These are phyloP conservation scores for Phaffia tasmanica DNA, from an alignment of 768 basidiomycete species.

Conservation along the genomic window DNA sequence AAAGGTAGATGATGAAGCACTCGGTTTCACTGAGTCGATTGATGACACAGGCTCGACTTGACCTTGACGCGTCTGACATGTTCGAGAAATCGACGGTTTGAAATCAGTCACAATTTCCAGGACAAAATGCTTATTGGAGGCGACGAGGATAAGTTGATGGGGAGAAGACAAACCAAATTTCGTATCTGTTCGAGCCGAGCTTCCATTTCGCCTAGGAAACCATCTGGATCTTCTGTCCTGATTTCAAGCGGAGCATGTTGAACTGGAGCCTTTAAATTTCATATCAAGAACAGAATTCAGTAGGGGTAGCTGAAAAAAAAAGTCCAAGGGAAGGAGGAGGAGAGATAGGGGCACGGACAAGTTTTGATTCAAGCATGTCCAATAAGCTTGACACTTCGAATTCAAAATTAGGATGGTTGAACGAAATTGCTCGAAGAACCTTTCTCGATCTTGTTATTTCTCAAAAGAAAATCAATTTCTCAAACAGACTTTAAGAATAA, in stretches of 20 bases:
- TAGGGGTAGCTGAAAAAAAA: background rate
- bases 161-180: background rate
- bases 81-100: no score
- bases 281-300: no score
- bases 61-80: no score
- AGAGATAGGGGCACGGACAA: background rate
- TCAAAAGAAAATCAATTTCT: background rate
- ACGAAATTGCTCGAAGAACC: conserved; percentile 7
- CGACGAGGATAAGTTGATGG: no score
- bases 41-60: no score
- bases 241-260: background rate
- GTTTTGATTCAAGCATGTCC: conserved; percentile 5
- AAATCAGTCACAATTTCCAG: no score
- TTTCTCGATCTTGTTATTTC: background rate
- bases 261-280: background rate
- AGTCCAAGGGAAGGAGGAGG: background rate
- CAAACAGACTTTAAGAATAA: background rate
- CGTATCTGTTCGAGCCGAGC: conserved; percentile 4
- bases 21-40: no score
- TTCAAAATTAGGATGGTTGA: conserved; percentile 3
- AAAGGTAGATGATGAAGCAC: no score
- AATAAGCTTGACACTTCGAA: background rate
- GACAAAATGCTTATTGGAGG: no score
- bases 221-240: background rate
- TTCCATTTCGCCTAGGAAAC: conserved; percentile 16